Evolutionary conservation across 192 early-diverging fungal genomes (phyloP), one percentile per base, ranked within the genome.

Genomic region (Borealophlyctis nickersoniae): DNA sequence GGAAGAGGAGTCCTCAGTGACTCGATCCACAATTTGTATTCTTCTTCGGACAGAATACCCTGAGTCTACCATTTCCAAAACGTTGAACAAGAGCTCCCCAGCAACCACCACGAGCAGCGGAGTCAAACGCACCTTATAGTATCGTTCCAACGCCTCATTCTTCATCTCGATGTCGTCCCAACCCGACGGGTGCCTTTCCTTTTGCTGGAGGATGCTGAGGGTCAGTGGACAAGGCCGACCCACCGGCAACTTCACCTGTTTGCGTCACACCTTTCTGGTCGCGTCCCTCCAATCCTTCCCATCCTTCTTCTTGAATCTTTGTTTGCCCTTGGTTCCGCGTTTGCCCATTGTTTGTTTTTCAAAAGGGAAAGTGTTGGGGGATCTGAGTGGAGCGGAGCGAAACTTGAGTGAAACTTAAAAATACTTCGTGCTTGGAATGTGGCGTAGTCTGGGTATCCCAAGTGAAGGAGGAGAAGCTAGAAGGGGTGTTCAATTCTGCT

Each of bases 21-120:
- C 50, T 85, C 81, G 73, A 93, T 83, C 49, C 94, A 89, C 45
- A 68, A 60, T 19, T 83, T 76, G 76, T 87, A 97, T 75, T 99
- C 95, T 24, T 89, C 88, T n/a, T 89, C 89, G 14, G 82, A 60
- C 48, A 95, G 73, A 35, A 95, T 73, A 54, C 80, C 74, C 67
- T 92, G 92, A 4, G 73, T 33, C 67, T 69, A 36, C 9, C 4
- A 53, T 59, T 70, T 63, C 24, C n/a, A 13, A 11, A 29, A n/a
- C 36, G 24, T 4, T 39, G 39, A 1, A 31, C 29, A 2, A 34
- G 13, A 39, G 29, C 33, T 29, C n/a, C 31, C 3, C 2, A 34
- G 16, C 34, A 11, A 16, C 5, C 19, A 24, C 34, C 22, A 13
- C 13, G 39, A 5, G 23, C 3, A 16, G 13, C 24, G 22, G 2